These are phyloP conservation scores for Psilocybe azurescens DNA, from an alignment of 768 basidiomycete genomes.

Conservation along the genomic window DNA sequence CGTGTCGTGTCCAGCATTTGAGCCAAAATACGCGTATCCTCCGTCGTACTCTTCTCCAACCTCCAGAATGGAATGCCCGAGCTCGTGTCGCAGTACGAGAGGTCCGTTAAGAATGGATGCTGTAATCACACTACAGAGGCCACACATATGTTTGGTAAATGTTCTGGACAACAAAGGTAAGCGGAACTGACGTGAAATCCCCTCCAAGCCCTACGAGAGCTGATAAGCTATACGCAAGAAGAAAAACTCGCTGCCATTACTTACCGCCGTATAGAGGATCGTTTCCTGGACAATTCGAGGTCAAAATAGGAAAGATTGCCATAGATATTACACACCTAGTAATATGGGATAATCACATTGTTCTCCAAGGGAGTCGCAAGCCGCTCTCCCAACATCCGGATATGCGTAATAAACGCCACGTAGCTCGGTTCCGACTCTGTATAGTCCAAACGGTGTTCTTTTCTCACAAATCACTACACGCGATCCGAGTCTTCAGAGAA, in stretches of 20 bases:
- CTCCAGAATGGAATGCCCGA: conserved; percentile 79
- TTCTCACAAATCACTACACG: background rate
- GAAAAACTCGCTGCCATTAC: conserved; percentile 17
- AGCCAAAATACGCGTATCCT: conserved; percentile 73
- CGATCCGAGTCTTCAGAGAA: background rate
- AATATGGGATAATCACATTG: conserved; percentile 80
- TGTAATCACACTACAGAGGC: conserved; percentile 66
- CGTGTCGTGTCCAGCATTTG: conserved; percentile 59
- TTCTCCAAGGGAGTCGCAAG: conserved; percentile 65
- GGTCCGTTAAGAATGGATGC: conserved; percentile 77
- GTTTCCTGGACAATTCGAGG: conserved; percentile 51
- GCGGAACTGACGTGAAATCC: conserved; percentile 67
- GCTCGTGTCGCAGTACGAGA: conserved; percentile 77
- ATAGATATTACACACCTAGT: conserved; percentile 51
- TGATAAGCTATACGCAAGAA: background rate
- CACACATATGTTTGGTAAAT: background rate
- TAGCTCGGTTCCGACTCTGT: conserved; percentile 79
- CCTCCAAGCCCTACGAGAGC: conserved; percentile 67
- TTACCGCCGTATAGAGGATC: conserved; percentile 81
- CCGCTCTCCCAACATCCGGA: conserved; percentile 68
- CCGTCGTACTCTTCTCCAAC: conserved; percentile 89
- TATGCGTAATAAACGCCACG: conserved; percentile 74
- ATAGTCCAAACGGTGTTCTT: conserved; percentile 79
- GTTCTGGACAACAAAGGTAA: no score
- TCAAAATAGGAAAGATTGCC: background rate